These are phyloP conservation scores for Recurvomyces mirabilis DNA, from an alignment of 495 filamentous ascomycete species.

Conservation along the genomic window DNA sequence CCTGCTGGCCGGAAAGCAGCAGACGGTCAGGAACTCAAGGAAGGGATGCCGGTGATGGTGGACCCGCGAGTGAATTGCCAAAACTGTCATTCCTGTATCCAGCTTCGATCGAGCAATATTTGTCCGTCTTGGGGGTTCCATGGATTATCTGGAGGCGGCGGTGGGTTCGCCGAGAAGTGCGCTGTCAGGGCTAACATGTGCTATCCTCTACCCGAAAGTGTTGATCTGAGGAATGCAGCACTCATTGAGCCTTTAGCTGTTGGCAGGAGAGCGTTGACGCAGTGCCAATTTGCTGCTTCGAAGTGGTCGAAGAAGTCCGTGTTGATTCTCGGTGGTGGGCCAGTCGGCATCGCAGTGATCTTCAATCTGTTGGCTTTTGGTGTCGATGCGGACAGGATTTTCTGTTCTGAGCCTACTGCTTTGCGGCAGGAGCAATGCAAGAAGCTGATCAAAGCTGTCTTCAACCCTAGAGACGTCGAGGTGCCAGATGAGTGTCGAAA, in stretches of 20 bases:
- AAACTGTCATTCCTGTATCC: conserved; percentile 12
- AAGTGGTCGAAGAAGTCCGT: conserved; percentile 7
- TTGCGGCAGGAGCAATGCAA: conserved; percentile 20
- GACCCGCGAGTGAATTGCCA: conserved; percentile 19
- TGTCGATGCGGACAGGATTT: conserved; percentile 16
- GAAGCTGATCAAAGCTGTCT: conserved; percentile 15
- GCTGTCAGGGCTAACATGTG: conserved; percentile 12
- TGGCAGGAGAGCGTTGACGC: conserved; percentile 10
- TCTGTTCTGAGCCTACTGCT: conserved; percentile 22
- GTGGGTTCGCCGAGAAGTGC: conserved; percentile 17
- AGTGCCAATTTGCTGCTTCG: not conserved
- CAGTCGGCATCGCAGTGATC: conserved; percentile 18
- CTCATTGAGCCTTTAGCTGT: conserved; percentile 21
- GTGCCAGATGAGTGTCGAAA: conserved; percentile 21
- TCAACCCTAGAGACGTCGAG: conserved; percentile 22
- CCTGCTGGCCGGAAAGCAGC: conserved; percentile 1
- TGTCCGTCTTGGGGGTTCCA: conserved; percentile 19
- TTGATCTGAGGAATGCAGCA: conserved; percentile 16
- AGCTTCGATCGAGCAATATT: conserved; percentile 2
- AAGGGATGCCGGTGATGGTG: conserved; percentile 16
- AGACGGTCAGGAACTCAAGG: conserved; percentile 5
- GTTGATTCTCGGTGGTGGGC: conserved; percentile 20
- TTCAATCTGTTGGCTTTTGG: conserved; percentile 14
- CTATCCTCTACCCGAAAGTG: conserved; percentile 14
- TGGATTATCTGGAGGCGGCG: conserved; percentile 18